Percentiles rank a stretch among this genome's conserved stretches.
phyloP scores from a whole-genome alignment of 441 rosid genomes.

The Gossypium lobatum region DNA sequence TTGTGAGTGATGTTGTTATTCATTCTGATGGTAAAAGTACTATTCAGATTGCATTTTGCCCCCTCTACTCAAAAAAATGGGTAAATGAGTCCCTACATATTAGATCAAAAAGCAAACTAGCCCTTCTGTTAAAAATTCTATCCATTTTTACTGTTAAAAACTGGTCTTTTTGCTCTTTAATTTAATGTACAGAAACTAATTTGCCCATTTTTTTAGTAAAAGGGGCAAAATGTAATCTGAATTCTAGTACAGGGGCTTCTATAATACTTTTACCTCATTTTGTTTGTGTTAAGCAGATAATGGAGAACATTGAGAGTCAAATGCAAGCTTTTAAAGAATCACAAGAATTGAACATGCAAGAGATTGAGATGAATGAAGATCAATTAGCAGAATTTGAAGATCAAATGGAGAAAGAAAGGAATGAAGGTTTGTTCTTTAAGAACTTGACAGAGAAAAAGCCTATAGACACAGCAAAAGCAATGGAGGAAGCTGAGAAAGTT shows the following conservation, averaged over 20 bases:
- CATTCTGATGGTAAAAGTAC: no score
- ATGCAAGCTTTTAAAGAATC: conserved; percentile 93
- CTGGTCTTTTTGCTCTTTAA: no score
- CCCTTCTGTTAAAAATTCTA: no score
- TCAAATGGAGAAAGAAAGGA: conserved; percentile 57
- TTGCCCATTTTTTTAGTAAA: no score
- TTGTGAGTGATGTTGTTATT: no score
- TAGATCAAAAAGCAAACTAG: no score
- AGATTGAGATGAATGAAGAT: conserved; percentile 60
- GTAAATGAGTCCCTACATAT: no score
- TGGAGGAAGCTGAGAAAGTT: conserved; percentile 49
- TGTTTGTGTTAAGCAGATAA: conserved; percentile 42
- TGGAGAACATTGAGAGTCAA: conserved; percentile 72
- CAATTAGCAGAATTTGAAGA: conserved; percentile 65
- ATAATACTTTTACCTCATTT: conserved; percentile 9
- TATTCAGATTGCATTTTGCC: no score
- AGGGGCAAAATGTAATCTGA: neutral
- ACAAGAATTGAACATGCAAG: conserved; percentile 47
- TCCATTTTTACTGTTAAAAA: no score
- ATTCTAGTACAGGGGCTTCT: neutral
- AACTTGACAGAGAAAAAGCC: conserved; percentile 51
- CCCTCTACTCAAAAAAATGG: no score
- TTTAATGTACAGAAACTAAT: no score
- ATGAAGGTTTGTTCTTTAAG: conserved; percentile 87
- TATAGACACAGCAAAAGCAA: conserved; percentile 44